Evolutionary conservation across 108 stramenopile genomes (phyloP), one percentile per base, ranked within the genome.

Genomic region (Cylindrotheca closterium): DNA sequence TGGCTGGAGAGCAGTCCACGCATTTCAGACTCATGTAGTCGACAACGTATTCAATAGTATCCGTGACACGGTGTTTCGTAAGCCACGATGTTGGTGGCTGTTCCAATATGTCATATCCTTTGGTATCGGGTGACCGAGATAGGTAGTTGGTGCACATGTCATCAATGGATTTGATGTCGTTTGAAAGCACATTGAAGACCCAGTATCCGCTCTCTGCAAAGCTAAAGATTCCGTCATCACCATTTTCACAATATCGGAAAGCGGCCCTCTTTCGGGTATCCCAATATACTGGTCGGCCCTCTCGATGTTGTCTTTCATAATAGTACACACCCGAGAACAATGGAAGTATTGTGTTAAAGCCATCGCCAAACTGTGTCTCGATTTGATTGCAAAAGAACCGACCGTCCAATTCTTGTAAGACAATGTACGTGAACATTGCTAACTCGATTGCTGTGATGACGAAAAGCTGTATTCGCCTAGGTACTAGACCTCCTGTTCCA

Each of bases 311-410:
- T 19, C 30, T 25, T 21, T 37, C 29, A 18, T 10, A 23, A 3
- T 4, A 5, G 51, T 26, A 65, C 17, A 65, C 21, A 4, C 64
- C 64, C 5, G 32, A 42, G 30, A 42, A 45, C 5, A 37, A 4
- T 55, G 52, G 30, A n/a, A 65, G 24, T 3, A 12, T 5, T 8
- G 52, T 2, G 33, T 23, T 10, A 4, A 42, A n/a, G 27, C 5
- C 28, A 54, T 65, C 64, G 19, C 64, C 52, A 26, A 65, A 65
- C 12, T 65, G 52, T 2, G 34, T 53, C 33, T 46, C 23, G 19
- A 65, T n/a, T 10, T 23, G 31, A 18, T 30, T 17, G 34, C 52
- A 65, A 4, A 33, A 15, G 37, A 42, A 65, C 3, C 55, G 3
- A 7, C 31, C 64, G 10, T 10, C 21, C 30, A 19, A 2, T 55